These are phyloP conservation scores for Candida tunisiensis DNA, from an alignment of 1,139 yeast genomes.

Conservation along the genomic window DNA sequence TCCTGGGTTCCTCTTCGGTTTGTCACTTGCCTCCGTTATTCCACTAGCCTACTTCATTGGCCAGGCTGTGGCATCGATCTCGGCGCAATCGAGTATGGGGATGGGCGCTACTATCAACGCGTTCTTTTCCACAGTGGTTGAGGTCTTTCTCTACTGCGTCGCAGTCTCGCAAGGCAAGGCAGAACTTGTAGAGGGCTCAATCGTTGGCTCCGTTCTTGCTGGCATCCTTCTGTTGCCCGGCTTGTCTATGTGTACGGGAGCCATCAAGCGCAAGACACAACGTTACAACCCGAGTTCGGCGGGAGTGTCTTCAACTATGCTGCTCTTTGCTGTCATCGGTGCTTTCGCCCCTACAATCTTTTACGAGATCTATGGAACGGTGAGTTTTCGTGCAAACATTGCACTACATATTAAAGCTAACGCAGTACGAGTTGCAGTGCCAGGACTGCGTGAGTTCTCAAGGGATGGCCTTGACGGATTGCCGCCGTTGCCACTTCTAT, in stretches of 20 bases:
- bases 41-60: constrained; percentile 97
- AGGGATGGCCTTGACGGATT: constrained; percentile 13
- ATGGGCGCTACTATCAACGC: constrained; percentile 98
- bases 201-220: constrained; percentile 87
- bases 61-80: constrained; percentile 95
- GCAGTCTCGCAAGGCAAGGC: constrained; percentile 81
- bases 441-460: not conserved
- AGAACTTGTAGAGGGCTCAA: constrained; percentile 87
- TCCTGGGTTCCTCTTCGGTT: constrained; percentile 35
- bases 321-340: constrained; percentile 75
- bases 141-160: constrained; percentile 79
- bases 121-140: constrained; percentile 90
- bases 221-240: constrained; percentile 90
- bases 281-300: constrained; percentile 92
- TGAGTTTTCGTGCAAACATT: no score
- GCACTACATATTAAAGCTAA: no score
- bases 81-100: constrained; percentile 99
- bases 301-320: constrained; percentile 93
- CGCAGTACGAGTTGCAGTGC: constrained; percentile 1
- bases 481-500: constrained; percentile 60
- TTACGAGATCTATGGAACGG: constrained; percentile 83
- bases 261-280: constrained; percentile 79
- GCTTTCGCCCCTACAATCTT: constrained; percentile 90
- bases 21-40: constrained; percentile 70
- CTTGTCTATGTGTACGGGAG: constrained; percentile 94